Conservation (phyloP, 768 basidiomycete species). For the Suillus cothurnatus region DNA sequence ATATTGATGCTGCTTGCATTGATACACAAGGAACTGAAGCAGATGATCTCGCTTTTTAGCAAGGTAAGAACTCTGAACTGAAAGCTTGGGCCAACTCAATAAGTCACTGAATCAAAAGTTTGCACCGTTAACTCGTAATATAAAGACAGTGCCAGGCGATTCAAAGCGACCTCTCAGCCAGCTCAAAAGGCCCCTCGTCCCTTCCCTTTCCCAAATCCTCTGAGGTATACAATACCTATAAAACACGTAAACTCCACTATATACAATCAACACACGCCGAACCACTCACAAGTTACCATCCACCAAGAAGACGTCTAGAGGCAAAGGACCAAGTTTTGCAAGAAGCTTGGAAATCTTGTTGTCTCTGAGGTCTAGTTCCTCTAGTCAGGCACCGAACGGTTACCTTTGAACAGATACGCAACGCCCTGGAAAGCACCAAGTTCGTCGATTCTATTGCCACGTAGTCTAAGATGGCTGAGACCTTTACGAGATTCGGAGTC, state of each 20-base stretch:
- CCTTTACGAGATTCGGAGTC: constrained; percentile 3
- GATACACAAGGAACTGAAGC: not conserved
- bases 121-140: not conserved
- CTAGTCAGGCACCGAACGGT: constrained; percentile 62
- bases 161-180: constrained; percentile 81
- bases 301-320: constrained; percentile 80
- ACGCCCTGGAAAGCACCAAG: constrained; percentile 64
- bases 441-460: constrained; percentile 66
- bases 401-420: constrained; percentile 64
- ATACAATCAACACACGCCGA: not conserved
- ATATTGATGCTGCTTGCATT: not conserved
- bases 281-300: constrained; percentile 78
- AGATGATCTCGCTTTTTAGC: not conserved
- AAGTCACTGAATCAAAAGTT: not conserved
- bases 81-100: no score
- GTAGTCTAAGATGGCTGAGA: constrained; percentile 63
- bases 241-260: constrained; percentile 4
- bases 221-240: constrained; percentile 79
- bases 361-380: constrained; percentile 82
- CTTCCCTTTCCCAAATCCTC: constrained; percentile 85
- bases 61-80: not conserved
- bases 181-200: constrained; percentile 76
- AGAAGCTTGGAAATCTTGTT: constrained; percentile 76
- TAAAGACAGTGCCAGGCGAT: constrained; percentile 28
- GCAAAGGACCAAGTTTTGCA: constrained; percentile 70